phyloP scores from a whole-genome alignment of 257 asterid species.

The Coffea eugenioides region DNA sequence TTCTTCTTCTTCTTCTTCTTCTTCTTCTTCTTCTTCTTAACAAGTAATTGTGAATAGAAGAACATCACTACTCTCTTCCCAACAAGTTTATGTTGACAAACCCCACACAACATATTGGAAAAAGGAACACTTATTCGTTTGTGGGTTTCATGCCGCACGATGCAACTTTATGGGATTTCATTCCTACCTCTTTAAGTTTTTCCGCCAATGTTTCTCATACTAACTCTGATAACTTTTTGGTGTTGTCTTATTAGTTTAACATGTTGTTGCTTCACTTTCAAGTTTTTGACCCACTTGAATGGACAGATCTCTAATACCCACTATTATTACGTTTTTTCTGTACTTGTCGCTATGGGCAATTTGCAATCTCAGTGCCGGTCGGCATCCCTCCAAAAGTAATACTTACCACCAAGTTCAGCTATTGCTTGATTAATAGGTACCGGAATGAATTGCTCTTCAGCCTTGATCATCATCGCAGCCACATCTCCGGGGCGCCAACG shows the following conservation, averaged over 20 bases:
- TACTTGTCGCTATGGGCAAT: neutral
- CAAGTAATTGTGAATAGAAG: too few species aligned
- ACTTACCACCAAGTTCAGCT: neutral
- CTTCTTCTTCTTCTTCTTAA: too few species aligned
- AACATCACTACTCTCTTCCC: neutral
- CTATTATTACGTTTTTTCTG: neutral
- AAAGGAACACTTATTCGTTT: neutral
- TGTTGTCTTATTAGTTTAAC: neutral
- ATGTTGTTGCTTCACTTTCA: constrained; percentile 20
- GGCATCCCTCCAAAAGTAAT: neutral
- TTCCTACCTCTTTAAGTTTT: constrained; percentile 22
- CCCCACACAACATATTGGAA: constrained; percentile 5
- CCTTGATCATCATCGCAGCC: too few species aligned
- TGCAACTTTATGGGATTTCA: constrained; percentile 18
- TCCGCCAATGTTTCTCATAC: neutral
- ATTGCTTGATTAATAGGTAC: neutral
- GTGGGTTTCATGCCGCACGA: constrained; percentile 31
- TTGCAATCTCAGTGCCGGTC: neutral
- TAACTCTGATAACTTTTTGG: neutral
- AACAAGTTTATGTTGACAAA: neutral
- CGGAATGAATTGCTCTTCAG: too few species aligned
- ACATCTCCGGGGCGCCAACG: too few species aligned
- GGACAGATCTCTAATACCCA: constrained; percentile 15
- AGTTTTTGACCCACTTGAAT: constrained; percentile 34
- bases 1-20: too few species aligned